Evolutionary conservation across 2,329 filamentous ascomycete species (phyloP), one percentile per base, ranked within the genome.

Genomic region (Hymenoscyphus occultus): DNA sequence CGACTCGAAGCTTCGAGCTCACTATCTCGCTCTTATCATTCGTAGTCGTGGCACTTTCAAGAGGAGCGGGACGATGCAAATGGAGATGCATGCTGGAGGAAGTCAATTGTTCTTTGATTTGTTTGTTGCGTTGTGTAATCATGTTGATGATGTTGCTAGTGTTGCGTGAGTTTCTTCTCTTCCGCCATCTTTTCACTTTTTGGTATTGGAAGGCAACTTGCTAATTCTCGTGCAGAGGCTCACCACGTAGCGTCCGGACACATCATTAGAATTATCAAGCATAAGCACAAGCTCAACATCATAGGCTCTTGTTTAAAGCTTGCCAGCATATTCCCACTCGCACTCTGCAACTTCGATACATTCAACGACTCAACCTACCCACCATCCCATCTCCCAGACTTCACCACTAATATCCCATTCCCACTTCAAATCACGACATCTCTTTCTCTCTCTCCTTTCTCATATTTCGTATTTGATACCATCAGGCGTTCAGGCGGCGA

Each of bases 91-190:
- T 83, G 88, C 88, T 79, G 93, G 93, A 78, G 93, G 84, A 75
- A 85, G 64, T 14, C 93, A 93, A 84, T 85, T 97, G 81, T 97
- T 95, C 85, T 98, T 98, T 82, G 93, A 97, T 84, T 84, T 98
- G 80, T 98, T 97, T 79, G 93, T 97, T 77, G 93, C 93, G 75
- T 91, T 97, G 90, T 96, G 92, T 84, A 97, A 97, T 82, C 93
- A 97, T 83, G 90, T 97, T 76, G 93, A 97, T 85, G 93, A 97
- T 80, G 88, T 97, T 80, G 90, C 92, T 80, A 92, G 95, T 77
- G 88, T 92, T 79, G 90, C 86, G 74, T 75, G 71, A 63, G 72
- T 68, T 58, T 54, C 65, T 56, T 59, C 48, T 56, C 65, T 56
- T 58, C 54, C 61, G 39, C 39, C 51, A 61, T 65, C 64, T 65